A percentile compares a stretch with the other conserved stretches of the same genome.
phyloP scores from a whole-genome alignment of 75 land plant species.

The Sequoia sempervirens region DNA sequence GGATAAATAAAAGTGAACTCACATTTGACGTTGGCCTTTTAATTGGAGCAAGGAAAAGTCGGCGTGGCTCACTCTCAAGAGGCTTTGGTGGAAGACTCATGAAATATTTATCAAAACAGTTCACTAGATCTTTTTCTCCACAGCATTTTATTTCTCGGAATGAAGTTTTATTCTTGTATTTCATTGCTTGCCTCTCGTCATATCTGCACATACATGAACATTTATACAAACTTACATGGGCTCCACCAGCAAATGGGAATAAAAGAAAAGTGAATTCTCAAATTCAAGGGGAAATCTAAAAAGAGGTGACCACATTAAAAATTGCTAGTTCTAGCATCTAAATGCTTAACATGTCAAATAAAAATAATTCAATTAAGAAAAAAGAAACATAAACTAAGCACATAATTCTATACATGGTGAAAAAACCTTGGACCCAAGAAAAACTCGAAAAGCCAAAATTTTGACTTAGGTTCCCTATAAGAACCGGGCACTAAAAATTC shows the following conservation, averaged over 20 bases:
- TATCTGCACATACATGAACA: constrained; percentile 9
- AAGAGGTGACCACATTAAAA: not conserved
- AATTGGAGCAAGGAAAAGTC: constrained; percentile 24
- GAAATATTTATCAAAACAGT: constrained; percentile 25
- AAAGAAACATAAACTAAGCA: not conserved
- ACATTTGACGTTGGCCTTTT: constrained; percentile 18
- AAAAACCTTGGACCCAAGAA: no score
- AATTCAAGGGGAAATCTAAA: not conserved
- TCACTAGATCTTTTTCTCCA: constrained; percentile 16
- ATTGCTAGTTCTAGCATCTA: not conserved
- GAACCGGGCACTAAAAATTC: no score
- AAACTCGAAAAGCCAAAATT: no score
- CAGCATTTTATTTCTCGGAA: constrained; percentile 15
- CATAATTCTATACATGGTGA: no score
- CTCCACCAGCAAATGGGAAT: not conserved
- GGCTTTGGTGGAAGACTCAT: constrained; percentile 24
- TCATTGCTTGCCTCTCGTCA: constrained; percentile 14
- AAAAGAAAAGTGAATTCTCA: not conserved
- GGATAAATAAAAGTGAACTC: constrained; percentile 1
- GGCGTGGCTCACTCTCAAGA: constrained; percentile 18
- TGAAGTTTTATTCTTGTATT: constrained; percentile 16
- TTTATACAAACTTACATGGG: not conserved
- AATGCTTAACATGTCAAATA: not conserved
- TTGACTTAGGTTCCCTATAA: no score
- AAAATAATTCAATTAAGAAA: not conserved